Base-by-base conservation (phyloP, 208 protist species). In the Leptomonas seymouri region DNA sequence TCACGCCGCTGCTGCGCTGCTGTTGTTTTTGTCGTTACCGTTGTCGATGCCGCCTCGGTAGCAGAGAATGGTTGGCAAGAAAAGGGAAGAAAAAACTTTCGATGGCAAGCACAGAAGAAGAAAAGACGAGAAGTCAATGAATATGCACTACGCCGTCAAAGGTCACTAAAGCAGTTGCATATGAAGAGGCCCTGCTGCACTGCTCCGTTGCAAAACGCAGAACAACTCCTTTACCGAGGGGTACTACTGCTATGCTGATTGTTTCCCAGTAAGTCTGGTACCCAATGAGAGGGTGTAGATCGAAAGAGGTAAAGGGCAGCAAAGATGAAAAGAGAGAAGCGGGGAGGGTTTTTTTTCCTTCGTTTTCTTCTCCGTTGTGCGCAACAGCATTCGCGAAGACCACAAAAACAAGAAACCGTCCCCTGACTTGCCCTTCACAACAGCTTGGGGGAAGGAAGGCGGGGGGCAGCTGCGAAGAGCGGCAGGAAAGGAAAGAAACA, bases 141-240 rank as follows among this genome's bases (percentile, higher is more conserved):
- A 18, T 48, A 16, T 21, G 3, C 18, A 5, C 11, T 16, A 48
- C 44, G 18, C 44, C 18, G 20, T 16, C 12, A 21, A 60, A 48
- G 8, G 57, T 16, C 42, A 34, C 57, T 11, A 34, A 42, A 21
- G 30, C 18, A 25, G 41, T 21, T 21, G 21, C 45, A 55, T 6
- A 65, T 20, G 21, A 31, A 57, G 49, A 67, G 61, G 16, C 48
- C 21, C 48, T 67, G 61, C 61, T 55, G 54, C 51, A 62, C 54
- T 53, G 55, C 55, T 42, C 23, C 41, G 44, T 39, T 60, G 53
- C 23, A 45, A 61, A 44, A 57, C 53, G 45, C 50, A 60, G 54
- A 59, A 20, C 58, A 23, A 58, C 7, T 53, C 41, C 27, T 30
- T 11, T 11, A 18, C 20, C 23, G 31, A 54, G 2, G 36, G 39